Conservation (phyloP, 1,284 basidiomycete genomes). For the Tilletiopsis washingtonensis region DNA sequence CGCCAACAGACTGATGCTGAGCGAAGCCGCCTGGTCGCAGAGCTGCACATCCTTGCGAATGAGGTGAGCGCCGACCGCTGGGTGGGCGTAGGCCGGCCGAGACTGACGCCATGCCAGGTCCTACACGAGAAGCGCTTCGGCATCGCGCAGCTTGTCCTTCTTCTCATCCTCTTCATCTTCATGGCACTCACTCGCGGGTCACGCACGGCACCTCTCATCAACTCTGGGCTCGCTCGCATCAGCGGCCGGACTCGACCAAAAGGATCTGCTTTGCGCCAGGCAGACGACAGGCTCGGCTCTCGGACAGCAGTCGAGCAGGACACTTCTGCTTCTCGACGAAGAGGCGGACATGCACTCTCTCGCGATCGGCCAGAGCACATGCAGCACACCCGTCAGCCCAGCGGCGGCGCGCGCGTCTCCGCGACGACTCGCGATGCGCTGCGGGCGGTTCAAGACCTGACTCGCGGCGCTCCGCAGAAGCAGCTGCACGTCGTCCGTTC, state of each 20-base stretch:
- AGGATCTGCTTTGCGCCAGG: neutral
- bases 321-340: too few relatives aligned
- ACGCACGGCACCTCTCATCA: constrained; percentile 30
- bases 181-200: constrained; percentile 75
- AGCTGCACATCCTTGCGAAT: constrained; percentile 63
- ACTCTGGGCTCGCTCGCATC: constrained; percentile 13
- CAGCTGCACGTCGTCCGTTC: too few relatives aligned
- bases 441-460: too few relatives aligned
- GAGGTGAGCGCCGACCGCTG: constrained; percentile 54
- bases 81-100: neutral
- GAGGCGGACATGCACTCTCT: neutral
- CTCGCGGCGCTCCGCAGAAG: too few relatives aligned
- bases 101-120: constrained; percentile 53
- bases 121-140: constrained; percentile 73
- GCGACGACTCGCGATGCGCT: too few relatives aligned
- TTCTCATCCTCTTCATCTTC: constrained; percentile 70
- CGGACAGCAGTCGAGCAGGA: neutral
- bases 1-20: constrained; percentile 62
- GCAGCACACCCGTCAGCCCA: neutral
- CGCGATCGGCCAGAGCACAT: neutral
- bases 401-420: neutral
- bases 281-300: neutral
- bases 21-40: constrained; percentile 58
- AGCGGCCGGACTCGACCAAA: neutral
- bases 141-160: constrained; percentile 69